Evolutionary conservation across 306 rosid genomes (phyloP).

Genomic region (Medicago lupulina): DNA sequence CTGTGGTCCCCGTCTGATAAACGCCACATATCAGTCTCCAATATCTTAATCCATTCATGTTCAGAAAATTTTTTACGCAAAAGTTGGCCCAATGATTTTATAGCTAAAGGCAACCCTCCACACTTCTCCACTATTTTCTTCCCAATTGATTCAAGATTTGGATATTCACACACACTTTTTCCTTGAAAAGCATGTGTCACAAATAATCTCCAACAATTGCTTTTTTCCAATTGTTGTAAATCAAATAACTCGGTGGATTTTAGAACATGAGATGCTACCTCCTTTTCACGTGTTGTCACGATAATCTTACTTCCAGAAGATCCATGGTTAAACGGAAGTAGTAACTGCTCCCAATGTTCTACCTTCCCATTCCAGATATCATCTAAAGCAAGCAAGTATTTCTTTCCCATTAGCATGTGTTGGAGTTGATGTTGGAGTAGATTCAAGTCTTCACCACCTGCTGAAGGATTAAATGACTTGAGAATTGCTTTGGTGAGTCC

Average conservation of each 20-base stretch:
- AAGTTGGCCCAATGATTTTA: constrained; percentile 47
- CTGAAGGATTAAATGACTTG: background rate
- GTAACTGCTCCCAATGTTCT: background rate
- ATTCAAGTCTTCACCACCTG: background rate
- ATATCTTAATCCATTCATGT: constrained; percentile 36
- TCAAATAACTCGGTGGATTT: too few species aligned
- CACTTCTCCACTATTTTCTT: constrained; percentile 23
- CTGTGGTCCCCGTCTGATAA: constrained; percentile 3
- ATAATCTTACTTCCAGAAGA: constrained; percentile 4
- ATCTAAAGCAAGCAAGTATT: background rate
- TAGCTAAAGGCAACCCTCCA: constrained; percentile 58
- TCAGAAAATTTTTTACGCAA: constrained; percentile 31
- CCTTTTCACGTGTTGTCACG: constrained; percentile 8
- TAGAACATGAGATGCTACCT: too few species aligned
- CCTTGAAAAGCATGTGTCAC: background rate
- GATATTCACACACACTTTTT: background rate
- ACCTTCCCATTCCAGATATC: background rate
- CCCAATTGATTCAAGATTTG: background rate
- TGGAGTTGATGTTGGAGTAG: background rate
- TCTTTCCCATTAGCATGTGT: background rate
- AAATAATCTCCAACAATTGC: background rate
- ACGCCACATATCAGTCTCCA: constrained; percentile 43
- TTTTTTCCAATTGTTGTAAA: background rate
- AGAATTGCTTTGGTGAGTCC: constrained; percentile 16
- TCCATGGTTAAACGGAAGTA: constrained; percentile 8